Evolutionary conservation across 2,329 filamentous ascomycete genomes (phyloP), one percentile per base, ranked within the genome.

Genomic region (Paraphaeosphaeria sporulosa): DNA sequence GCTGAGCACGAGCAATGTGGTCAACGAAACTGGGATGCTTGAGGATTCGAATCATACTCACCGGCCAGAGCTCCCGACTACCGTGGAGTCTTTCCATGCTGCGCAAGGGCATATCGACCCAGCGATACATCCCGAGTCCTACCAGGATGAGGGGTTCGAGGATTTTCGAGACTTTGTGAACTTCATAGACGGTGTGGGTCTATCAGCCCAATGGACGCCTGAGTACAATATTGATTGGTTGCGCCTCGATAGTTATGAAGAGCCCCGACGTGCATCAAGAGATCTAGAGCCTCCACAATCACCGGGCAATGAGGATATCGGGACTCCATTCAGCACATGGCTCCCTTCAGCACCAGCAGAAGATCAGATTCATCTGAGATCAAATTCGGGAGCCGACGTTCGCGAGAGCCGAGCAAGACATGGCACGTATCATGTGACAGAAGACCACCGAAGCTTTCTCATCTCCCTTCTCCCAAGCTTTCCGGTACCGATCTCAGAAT

Each of bases 151-250:
- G 60, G 66, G 67, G 7, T 61, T 72, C 34, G 70, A 74, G 27
- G 71, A 74, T 23, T 74, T 74, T 44, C 69, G 71, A 30, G 71
- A 72, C 42, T 74, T 74, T 42, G 70, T 72, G 21, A 74, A 74
- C 49, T 74, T 74, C 58, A 74, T 74, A 44, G 71, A 74, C 59
- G 69, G 71, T n/a, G 71, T 74, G 12, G 71, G 71, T 3, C 60
- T 71, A 15, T 73, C 69, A 17, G 71, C 71, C 0, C 71, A 72
- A 50, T 74, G 71, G 70, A 72, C 71, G 7, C 71, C 71, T 9
- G 69, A 74, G 50, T 73, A 72, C 55, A 63, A 70, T n/a, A 66
- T 72, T 12, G 70, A 74, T 42, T 72, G 70, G 67, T 58, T 71
- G 57, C 67, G 65, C 21, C 47, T 67, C 25, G 64, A 63, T 30